Conservation (phyloP, 345 rosid species). For the Schrenkiella parvula region DNA sequence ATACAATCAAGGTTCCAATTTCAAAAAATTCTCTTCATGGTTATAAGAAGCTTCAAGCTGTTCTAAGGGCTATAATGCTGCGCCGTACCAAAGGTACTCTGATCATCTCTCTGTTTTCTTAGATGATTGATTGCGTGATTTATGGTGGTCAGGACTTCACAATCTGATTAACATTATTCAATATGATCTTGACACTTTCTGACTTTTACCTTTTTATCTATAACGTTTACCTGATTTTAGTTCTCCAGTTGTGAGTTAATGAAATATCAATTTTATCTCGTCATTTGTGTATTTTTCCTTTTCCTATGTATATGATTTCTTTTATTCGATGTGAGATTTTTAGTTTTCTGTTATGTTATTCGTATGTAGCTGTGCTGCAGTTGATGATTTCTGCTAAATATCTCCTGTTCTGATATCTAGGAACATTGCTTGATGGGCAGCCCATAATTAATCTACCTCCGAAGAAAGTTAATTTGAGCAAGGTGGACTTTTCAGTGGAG, state of each 20-base stretch:
- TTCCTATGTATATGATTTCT: not conserved
- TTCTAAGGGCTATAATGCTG: conserved; percentile 85
- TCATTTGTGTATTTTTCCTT: not conserved
- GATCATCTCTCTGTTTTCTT: conserved; percentile 6
- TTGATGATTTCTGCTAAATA: conserved; percentile 26
- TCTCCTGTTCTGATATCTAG: conserved; percentile 40
- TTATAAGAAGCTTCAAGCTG: conserved; percentile 92
- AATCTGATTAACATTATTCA: conserved; percentile 28
- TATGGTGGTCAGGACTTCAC: conserved; percentile 4
- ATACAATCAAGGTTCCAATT: conserved; percentile 63
- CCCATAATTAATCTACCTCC: conserved; percentile 86
- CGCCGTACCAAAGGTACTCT: conserved; percentile 92
- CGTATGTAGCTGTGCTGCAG: not conserved
- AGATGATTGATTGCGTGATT: conserved; percentile 19
- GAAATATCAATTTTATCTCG: not conserved
- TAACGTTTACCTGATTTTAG: conserved; percentile 4
- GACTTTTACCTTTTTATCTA: not conserved
- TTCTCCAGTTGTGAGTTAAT: not conserved
- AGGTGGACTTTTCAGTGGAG: conserved; percentile 72
- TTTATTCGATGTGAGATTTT: not conserved
- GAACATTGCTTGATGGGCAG: conserved; percentile 78
- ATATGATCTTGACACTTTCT: conserved; percentile 13
- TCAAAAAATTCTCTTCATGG: conserved; percentile 64
- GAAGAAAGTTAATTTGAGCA: conserved; percentile 54
- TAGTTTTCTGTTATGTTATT: not conserved